Base-by-base conservation (phyloP, 805 yeast species). In the Hanseniaspora lachancei region DNA sequence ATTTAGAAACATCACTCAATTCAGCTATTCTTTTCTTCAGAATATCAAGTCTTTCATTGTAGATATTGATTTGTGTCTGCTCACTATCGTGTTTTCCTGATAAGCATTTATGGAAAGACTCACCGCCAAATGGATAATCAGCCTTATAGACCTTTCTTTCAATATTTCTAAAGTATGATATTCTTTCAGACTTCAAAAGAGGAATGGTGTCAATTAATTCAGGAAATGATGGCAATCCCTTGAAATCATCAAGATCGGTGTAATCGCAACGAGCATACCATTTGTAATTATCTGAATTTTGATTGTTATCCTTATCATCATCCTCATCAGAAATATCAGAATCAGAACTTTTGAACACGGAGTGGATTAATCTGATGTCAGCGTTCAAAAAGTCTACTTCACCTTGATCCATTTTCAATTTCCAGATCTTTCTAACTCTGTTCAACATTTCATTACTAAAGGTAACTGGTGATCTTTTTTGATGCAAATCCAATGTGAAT, bases 251-350 rank as follows among this genome's bases (percentile, higher is more conserved):
- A 44, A 88, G 63, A 61, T 89, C 96, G 12, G 78, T 70, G 61
- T 78, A 89, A 64, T 89, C 96, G 57, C 84, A 84, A 23, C 72
- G 68, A 62, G 88, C 95, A 49, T 79, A 72, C 96, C 96, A 89
- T 12, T 29, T n/a, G n/a, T 38, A 34, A 5, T 35, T 39, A 21
- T 57, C 55, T n/a, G 32, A 36, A 16, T 46, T 51, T 12, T 20
- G 10, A 49, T 53, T 38, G 49, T 21, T 3, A 13, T 40, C 27
- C 32, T 38, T 54, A 57, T 74, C 76, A 20, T 21, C 2, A 13
- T 40, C 27, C 32, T 38, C 54, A 57, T 74, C 76, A 41, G 29
- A 23, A 5, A 7, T 15, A 12, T 73, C 71, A 0, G 74, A 67
- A 3, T 82, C 73, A 7, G 72, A 67, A 57, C 83, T 87, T 48